These are phyloP conservation scores for Quercus robur DNA, from an alignment of 306 rosid species.

Conservation along the genomic window DNA sequence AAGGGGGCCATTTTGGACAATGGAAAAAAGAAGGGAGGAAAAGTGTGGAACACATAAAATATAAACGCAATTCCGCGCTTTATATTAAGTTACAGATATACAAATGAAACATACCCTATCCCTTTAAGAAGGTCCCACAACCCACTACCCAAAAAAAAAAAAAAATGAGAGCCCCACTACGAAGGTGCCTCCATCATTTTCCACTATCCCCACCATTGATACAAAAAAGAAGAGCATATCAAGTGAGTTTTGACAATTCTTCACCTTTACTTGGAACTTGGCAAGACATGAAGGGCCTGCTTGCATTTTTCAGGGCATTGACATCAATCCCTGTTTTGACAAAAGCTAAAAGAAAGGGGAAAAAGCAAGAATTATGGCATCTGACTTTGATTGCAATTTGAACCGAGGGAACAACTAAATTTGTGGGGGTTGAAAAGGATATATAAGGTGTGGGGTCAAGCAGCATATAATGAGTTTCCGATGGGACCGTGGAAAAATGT, in stretches of 20 bases:
- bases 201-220: constrained; percentile 70
- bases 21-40: background rate
- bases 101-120: constrained; percentile 29
- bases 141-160: constrained; percentile 52
- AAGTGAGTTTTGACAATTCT: constrained; percentile 69
- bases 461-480: constrained; percentile 28
- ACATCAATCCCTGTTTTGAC: constrained; percentile 60
- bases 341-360: constrained; percentile 48
- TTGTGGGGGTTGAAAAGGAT: constrained; percentile 48
- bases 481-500: constrained; percentile 31
- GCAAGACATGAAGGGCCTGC: constrained; percentile 53
- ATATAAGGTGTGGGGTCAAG: constrained; percentile 44
- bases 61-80: constrained; percentile 2
- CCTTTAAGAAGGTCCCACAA: constrained; percentile 74
- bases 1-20: too few species aligned
- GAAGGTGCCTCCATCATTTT: constrained; percentile 67
- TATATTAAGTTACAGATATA: constrained; percentile 26
- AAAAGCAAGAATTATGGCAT: constrained; percentile 69
- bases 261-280: constrained; percentile 53
- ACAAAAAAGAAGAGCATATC: constrained; percentile 58
- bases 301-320: constrained; percentile 49
- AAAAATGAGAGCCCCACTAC: constrained; percentile 37
- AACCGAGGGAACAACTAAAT: constrained; percentile 42
- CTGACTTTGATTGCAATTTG: constrained; percentile 87
- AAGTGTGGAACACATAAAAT: background rate